Evolutionary conservation across 1,284 basidiomycete species (phyloP).

Genomic region (Malassezia psittaci): DNA sequence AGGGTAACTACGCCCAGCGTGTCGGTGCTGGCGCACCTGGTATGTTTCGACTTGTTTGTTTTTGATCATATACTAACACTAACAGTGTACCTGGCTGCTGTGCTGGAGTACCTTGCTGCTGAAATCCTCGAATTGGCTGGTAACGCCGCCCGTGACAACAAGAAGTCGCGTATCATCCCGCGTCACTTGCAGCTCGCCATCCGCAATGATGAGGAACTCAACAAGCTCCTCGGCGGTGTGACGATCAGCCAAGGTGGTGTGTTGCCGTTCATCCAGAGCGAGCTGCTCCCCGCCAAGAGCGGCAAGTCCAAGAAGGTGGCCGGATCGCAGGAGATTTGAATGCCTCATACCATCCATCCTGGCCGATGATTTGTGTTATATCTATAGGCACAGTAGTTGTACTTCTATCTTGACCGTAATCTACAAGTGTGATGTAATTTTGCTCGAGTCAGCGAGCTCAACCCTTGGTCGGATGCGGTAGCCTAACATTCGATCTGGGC

Average conservation of each 20-base stretch:
- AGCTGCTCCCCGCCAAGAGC: conserved; percentile 62
- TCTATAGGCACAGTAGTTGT: conserved; percentile 14
- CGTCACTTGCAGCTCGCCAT: conserved; percentile 82
- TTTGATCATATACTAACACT: conserved; percentile 32
- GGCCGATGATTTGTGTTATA: conserved; percentile 4
- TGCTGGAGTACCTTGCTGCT: conserved; percentile 71
- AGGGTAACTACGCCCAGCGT: conserved; percentile 71
- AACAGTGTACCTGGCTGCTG: conserved; percentile 72
- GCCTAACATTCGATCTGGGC: neutral
- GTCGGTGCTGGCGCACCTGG: conserved; percentile 65
- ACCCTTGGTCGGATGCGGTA: neutral
- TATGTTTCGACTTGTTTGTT: conserved; percentile 48
- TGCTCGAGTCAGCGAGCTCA: neutral
- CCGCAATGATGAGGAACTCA: conserved; percentile 55
- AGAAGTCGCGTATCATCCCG: conserved; percentile 81
- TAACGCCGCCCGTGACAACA: conserved; percentile 61
- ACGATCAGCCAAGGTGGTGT: conserved; percentile 87
- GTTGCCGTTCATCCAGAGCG: conserved; percentile 57
- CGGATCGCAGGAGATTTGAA: conserved; percentile 46
- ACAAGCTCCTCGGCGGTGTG: conserved; percentile 69
- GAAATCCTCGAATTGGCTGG: conserved; percentile 81
- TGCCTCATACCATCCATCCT: conserved; percentile 8
- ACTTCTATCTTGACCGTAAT: conserved; percentile 11
- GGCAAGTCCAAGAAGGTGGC: conserved; percentile 51
- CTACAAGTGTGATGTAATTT: too few relatives aligned